Evolutionary conservation across 345 rosid species (phyloP).

Genomic region (Bruguiera gymnorhiza): DNA sequence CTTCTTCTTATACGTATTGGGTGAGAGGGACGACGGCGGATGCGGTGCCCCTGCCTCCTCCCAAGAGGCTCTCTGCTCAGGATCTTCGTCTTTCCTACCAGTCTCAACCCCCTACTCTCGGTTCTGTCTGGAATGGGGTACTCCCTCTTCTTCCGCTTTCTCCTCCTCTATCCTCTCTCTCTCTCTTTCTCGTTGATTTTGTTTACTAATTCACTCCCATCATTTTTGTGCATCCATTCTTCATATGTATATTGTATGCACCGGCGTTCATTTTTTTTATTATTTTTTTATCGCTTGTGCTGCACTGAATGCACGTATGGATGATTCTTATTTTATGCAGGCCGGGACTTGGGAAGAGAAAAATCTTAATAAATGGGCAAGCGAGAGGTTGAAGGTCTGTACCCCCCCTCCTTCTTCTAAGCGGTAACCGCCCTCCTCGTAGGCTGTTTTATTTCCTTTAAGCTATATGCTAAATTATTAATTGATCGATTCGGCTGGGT

Average conservation of each 20-base stretch:
- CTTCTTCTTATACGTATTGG: conserved; percentile 72
- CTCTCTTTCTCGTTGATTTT: background rate
- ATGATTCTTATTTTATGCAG: conserved; percentile 25
- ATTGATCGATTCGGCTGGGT: no score
- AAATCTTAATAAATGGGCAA: conserved; percentile 81
- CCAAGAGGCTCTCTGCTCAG: conserved; percentile 50
- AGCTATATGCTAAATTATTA: background rate
- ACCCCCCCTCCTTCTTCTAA: background rate
- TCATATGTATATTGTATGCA: no score
- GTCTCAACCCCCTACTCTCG: conserved; percentile 44
- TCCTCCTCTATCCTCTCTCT: background rate
- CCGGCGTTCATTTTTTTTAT: no score
- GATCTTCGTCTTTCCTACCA: conserved; percentile 30
- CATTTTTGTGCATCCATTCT: no score
- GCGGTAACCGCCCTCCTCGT: background rate
- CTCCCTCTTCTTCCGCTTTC: background rate
- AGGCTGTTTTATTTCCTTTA: background rate
- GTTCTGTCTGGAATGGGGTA: conserved; percentile 87
- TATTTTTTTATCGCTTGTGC: no score
- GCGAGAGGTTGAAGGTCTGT: conserved; percentile 66
- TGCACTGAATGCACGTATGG: background rate
- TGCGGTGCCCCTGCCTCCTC: conserved; percentile 79
- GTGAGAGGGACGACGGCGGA: conserved; percentile 66
- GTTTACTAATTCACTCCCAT: background rate
- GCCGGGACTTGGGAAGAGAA: conserved; percentile 99